Evolutionary conservation across 169 alveolate species (phyloP).

Genomic region (Toxoplasma gondii): DNA sequence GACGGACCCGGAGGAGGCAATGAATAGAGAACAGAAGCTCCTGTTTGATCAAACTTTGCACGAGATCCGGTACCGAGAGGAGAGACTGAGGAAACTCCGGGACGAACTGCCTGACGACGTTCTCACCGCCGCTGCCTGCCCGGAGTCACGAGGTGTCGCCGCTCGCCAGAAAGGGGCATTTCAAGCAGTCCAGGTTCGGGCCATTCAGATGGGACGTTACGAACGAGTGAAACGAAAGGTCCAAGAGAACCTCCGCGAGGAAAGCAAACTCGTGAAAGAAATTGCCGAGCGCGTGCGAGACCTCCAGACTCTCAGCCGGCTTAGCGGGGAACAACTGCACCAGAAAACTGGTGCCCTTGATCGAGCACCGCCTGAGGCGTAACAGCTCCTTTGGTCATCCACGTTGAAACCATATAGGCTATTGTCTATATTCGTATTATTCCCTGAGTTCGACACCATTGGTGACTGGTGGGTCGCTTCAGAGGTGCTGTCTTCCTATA

Average conservation of each 20-base stretch:
- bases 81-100: not conserved
- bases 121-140: slow-evolving; percentile 1
- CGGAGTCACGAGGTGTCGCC: not conserved
- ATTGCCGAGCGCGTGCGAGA: not conserved
- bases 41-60: not conserved
- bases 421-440: too few relatives aligned
- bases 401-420: too few relatives aligned
- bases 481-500: too few relatives aligned
- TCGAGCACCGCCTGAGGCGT: too few relatives aligned
- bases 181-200: not conserved
- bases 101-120: slow-evolving; percentile 18
- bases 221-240: not conserved
- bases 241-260: not conserved
- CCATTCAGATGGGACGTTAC: not conserved
- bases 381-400: too few relatives aligned
- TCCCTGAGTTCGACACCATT: too few relatives aligned
- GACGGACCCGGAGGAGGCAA: not conserved
- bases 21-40: not conserved
- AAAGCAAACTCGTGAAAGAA: not conserved
- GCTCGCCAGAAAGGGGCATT: not conserved
- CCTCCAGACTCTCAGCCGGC: not conserved
- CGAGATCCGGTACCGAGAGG: not conserved
- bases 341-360: not conserved
- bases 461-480: too few relatives aligned
- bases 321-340: slow-evolving; percentile 3